Conservation (phyloP, 1,139 yeast species). For the Candida sp. region DNA sequence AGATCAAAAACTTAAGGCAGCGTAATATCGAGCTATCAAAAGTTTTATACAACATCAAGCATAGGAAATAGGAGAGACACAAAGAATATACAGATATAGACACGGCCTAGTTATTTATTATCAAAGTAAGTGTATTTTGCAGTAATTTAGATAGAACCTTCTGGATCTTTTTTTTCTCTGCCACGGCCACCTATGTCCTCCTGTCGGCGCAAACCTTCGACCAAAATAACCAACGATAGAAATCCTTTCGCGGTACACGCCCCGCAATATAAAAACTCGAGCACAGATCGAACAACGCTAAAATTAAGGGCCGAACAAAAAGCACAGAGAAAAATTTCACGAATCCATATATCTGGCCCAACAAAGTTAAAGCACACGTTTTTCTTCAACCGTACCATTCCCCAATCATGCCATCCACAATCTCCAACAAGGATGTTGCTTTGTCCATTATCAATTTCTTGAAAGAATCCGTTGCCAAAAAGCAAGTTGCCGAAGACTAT, state of each 20-base stretch:
- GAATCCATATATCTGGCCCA: neutral
- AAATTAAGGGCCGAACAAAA: too few relatives aligned
- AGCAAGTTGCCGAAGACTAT: constrained; percentile 76
- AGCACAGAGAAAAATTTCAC: constrained; percentile 1
- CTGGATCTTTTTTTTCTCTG: constrained; percentile 4
- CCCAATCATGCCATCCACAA: constrained; percentile 17
- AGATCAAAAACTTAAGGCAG: constrained; percentile 13
- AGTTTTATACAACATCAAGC: constrained; percentile 5
- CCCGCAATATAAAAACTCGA: neutral
- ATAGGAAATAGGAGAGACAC: neutral
- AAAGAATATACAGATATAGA: neutral
- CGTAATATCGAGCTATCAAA: constrained; percentile 13
- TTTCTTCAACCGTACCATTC: neutral
- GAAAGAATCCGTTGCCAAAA: constrained; percentile 59
- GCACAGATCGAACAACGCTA: neutral
- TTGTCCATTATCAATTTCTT: constrained; percentile 77
- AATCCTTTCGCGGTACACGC: too few relatives aligned
- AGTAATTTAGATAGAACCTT: constrained; percentile 6
- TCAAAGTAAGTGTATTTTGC: constrained; percentile 4
- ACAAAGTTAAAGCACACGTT: constrained; percentile 5
- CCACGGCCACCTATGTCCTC: neutral
- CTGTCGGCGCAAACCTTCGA: neutral
- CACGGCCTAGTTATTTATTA: neutral
- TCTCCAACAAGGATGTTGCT: constrained; percentile 69
- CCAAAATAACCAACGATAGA: too few relatives aligned